Base-by-base conservation (phyloP, 2,329 filamentous ascomycete genomes). In the Aureobasidium pullulans region DNA sequence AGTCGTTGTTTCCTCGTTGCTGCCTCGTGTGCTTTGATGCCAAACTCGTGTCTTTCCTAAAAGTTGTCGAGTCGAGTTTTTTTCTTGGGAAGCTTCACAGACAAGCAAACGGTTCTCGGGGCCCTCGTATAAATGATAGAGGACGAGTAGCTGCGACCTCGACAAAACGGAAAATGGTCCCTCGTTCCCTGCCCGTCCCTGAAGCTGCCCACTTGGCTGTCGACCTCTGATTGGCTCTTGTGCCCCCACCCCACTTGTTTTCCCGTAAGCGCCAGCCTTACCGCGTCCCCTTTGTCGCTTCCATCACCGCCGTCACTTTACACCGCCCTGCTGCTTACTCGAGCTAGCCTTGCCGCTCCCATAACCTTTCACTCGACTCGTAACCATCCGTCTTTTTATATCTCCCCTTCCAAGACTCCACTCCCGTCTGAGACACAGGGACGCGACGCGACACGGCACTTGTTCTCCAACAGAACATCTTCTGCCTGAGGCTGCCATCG, bases 261-360 rank as follows among this genome's bases (percentile, higher is more conserved):
- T 44, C 19, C 40, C 53, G 42, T 57, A 57, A 46, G 40, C 53
- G 53, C 53, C 53, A 57, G 53, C 53, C 53, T 46, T 57, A 13
- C 28, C 8, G 16, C 37, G 37, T 29, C 49, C n/a, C 36, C 37
- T 28, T 13, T 13, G 16, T 15, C n/a, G 32, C 47, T 11, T n/a
- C 29, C 44, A 8, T 32, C 28, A 13, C 23, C 16, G n/a, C 46
- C 32, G 16, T 23, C 47, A 39, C 31, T 28, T 23, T 23, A 23
- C 19, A 28, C 47, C 47, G 47, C 47, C 19, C 16, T 48, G 44
- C 34, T 29, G 32, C 47, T 50, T 50, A 39, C 36, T 40, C 36
- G 48, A 40, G 10, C n/a, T 9, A 40, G 48, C 36, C 36, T 39
- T 19, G 5, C 47, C 16, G 11, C 32, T 23, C 23, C 23, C 23